Evolutionary conservation across 202 grass and related monocot species (phyloP).

Genomic region (Schoenoplectus tabernaemontani): DNA sequence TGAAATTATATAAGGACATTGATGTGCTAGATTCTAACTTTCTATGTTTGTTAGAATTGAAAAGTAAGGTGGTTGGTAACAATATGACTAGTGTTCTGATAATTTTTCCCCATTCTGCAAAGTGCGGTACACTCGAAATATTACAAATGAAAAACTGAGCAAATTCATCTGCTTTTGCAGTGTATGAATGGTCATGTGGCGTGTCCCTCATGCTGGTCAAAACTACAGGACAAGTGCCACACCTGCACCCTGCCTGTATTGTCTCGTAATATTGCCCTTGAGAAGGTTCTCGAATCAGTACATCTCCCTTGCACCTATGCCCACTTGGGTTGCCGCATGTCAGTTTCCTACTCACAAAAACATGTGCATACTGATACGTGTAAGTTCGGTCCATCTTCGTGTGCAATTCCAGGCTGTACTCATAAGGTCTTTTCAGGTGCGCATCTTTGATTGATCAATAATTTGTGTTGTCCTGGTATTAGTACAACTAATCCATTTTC

Average conservation of each 20-base stretch:
- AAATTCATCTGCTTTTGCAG: neutral
- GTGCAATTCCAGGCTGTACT: neutral
- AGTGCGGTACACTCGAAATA: neutral
- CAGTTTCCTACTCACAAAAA: neutral
- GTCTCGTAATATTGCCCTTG: neutral
- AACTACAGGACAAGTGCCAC: neutral
- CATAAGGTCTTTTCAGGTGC: neutral
- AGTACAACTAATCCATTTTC: neutral
- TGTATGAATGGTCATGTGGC: neutral
- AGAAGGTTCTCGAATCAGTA: neutral
- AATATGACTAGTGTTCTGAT: neutral
- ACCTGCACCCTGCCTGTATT: neutral
- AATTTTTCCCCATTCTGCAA: neutral
- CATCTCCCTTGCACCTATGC: neutral
- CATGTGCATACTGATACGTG: neutral
- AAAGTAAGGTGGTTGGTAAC: neutral
- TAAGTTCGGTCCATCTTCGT: neutral
- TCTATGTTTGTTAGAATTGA: too few species aligned
- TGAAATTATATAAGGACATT: too few species aligned
- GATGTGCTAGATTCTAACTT: too few species aligned
- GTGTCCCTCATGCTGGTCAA: neutral
- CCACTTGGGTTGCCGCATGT: neutral
- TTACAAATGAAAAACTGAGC: neutral
- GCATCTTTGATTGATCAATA: neutral
- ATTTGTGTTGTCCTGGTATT: neutral